These are phyloP conservation scores for Ophiostoma novo-ulmi DNA, from an alignment of 2,329 filamentous ascomycete genomes.

Conservation along the genomic window DNA sequence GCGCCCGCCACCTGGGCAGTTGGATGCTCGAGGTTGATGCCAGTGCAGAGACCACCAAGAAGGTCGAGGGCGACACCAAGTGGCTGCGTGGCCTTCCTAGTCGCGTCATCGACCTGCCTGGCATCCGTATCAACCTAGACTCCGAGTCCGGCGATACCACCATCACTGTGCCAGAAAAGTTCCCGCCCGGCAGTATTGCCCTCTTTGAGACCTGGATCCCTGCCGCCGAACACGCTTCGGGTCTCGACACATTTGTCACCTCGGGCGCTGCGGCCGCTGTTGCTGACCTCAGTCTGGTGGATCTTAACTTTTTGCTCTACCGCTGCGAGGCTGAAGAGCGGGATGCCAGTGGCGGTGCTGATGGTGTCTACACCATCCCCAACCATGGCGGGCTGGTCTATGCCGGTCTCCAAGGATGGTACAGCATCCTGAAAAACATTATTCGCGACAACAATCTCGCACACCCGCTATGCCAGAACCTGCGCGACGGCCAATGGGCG, in stretches of 20 bases:
- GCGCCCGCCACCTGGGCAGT: constrained; percentile 77
- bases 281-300: constrained; percentile 65
- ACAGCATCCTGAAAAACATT: constrained; percentile 81
- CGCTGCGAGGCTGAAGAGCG: constrained; percentile 83
- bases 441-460: constrained; percentile 86
- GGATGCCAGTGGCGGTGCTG: constrained; percentile 69
- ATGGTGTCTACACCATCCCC: constrained; percentile 87
- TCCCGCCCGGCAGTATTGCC: constrained; percentile 90
- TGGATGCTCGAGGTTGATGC: constrained; percentile 89
- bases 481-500: constrained; percentile 87
- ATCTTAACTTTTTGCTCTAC: constrained; percentile 89
- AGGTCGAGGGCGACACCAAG: constrained; percentile 62
- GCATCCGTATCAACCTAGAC: constrained; percentile 66
- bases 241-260: constrained; percentile 80
- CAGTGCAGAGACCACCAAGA: constrained; percentile 61
- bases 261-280: constrained; percentile 76
- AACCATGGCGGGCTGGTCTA: constrained; percentile 82
- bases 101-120: constrained; percentile 66
- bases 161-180: constrained; percentile 74
- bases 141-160: constrained; percentile 60
- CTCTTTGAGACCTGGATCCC: constrained; percentile 96
- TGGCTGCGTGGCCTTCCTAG: constrained; percentile 79
- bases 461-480: constrained; percentile 87
- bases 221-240: constrained; percentile 73
- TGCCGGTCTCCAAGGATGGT: constrained; percentile 97